Evolutionary conservation across 257 asterid genomes (phyloP).

Genomic region (Penstemon newberryi): DNA sequence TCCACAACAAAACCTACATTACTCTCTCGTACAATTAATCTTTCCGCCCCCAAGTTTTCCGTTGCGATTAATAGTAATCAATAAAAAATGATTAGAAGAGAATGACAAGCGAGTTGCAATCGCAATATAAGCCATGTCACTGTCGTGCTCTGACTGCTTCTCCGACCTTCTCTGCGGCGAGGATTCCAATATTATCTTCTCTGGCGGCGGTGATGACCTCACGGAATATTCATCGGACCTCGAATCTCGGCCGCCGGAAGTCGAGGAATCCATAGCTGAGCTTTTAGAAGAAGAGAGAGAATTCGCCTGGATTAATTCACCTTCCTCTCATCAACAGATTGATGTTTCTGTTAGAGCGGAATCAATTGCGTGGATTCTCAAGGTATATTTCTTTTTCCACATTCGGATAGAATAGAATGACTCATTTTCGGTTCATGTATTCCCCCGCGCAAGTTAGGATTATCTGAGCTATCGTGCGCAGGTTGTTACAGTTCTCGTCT

Average conservation of each 20-base stretch:
- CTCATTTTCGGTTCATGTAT: no score
- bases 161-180: conserved; percentile 95
- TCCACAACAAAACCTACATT: conserved; percentile 48
- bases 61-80: conserved; percentile 36
- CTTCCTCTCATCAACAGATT: conserved; percentile 45
- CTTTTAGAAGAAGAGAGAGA: conserved; percentile 75
- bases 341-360: conserved; percentile 63
- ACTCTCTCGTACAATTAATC: conserved; percentile 40
- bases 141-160: conserved; percentile 81
- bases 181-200: conserved; percentile 63
- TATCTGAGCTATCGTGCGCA: conserved; percentile 8
- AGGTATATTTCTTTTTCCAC: conserved; percentile 51
- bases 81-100: conserved; percentile 36
- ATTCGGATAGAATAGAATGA: conserved; percentile 4
- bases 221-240: conserved; percentile 80
- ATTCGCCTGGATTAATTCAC: conserved; percentile 42
- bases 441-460: conserved; percentile 19
- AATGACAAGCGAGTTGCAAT: conserved; percentile 37
- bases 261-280: conserved; percentile 70
- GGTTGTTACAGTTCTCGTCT: neutral
- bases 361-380: conserved; percentile 85
- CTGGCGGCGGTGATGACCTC: conserved; percentile 52
- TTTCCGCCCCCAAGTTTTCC: conserved; percentile 41
- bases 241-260: conserved; percentile 48
- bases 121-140: conserved; percentile 53